Evolutionary conservation across 2,329 filamentous ascomycete genomes (phyloP).

Genomic region (Aotearoamyces nothofagi): DNA sequence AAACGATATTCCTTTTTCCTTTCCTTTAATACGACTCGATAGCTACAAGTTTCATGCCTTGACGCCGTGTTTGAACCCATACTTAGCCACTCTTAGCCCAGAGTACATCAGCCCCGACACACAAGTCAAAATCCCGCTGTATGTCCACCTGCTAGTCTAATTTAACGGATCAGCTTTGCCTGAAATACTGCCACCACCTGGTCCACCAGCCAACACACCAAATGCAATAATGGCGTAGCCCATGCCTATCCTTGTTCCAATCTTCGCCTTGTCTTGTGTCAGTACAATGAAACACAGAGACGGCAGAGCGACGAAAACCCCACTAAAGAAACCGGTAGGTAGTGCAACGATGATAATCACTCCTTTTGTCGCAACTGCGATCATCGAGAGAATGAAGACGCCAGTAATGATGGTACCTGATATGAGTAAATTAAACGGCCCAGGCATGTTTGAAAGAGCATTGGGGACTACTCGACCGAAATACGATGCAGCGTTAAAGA

Average conservation of each 20-base stretch:
- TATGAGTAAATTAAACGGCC: conserved; percentile 27
- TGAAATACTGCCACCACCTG: conserved; percentile 5
- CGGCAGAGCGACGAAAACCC: conserved; percentile 26
- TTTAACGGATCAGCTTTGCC: conserved; percentile 2
- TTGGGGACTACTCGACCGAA: conserved; percentile 37
- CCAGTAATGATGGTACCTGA: conserved; percentile 8
- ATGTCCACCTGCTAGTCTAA: conserved; percentile 5
- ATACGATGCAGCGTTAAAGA: conserved; percentile 32
- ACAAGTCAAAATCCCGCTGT: conserved; percentile 3
- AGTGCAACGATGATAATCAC: conserved; percentile 46
- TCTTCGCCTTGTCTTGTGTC: conserved; percentile 23
- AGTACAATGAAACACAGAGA: conserved; percentile 23
- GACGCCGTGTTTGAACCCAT: conserved; percentile 3
- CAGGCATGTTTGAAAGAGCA: conserved; percentile 31
- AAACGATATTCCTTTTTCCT: too few relatives aligned
- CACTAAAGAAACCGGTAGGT: conserved; percentile 44
- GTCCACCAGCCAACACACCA: conserved; percentile 5
- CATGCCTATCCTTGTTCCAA: conserved; percentile 27
- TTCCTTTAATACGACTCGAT: too few relatives aligned
- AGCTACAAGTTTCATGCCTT: too few relatives aligned
- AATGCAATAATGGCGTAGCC: conserved; percentile 5
- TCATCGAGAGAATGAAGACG: conserved; percentile 21
- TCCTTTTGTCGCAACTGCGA: conserved; percentile 18
- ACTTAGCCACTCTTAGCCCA: conserved; percentile 2
- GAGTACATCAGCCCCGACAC: conserved; percentile 2